Base-by-base conservation (phyloP, 2,329 filamentous ascomycete genomes). In the Cladosporium sp. region DNA sequence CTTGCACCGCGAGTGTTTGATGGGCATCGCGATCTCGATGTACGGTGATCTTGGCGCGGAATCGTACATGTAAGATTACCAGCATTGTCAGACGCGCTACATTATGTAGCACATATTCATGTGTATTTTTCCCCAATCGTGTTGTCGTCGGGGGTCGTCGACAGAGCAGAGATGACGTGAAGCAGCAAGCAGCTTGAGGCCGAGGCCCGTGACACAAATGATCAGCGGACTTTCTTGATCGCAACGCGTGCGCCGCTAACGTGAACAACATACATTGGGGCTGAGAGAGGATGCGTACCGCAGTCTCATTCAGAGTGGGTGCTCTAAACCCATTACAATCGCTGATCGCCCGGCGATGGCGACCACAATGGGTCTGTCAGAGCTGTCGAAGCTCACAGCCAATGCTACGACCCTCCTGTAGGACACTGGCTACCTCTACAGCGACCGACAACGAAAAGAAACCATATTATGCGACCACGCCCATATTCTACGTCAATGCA, bases 401-500 rank as follows among this genome's bases (percentile, higher is more conserved):
- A 47, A 2, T 36, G 9, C 47, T 11, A 43, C 42, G 19, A 15
- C 47, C 40, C 49, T 45, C 28, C 28, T 37, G 20, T 17, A 12
- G 50, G 58, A 51, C 43, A 15, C 49, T 60, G 7, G 58, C 62
- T n/a, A 65, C 63, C 39, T 11, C 30, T 9, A 59, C 63, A 12
- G 51, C 60, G 22, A 63, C 60, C 30, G 19, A 61, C 3, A 22
- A 22, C 36, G 57, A 54, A 17, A 56, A 60, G 19, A 97, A 97
- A 78, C 92, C 93, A 8, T 97, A 88, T 78, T 99, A 97, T 79
- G 82, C 96, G 69, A 97, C 94, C 5, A 95, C 92, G 8, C 94
- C 94, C 2, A 99, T 99, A 60, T 99, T 97, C 79, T 99, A 99
- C 75, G 94, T 99, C 78, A 99, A 99, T 83, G 90, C 92, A 58